These are phyloP conservation scores for Trifolium dubium DNA, from an alignment of 306 rosid genomes.

Conservation along the genomic window DNA sequence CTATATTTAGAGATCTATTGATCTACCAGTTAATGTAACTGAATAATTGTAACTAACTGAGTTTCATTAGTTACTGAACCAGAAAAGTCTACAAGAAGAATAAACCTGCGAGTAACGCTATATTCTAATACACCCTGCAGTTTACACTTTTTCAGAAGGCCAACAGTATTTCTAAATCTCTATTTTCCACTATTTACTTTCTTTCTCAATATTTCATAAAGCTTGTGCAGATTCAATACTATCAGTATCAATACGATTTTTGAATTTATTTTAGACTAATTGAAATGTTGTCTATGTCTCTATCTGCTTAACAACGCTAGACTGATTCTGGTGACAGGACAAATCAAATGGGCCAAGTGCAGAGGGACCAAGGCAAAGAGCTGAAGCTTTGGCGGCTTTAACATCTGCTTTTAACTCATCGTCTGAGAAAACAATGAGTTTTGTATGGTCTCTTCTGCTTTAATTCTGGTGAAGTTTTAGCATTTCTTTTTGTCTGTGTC, in stretches of 20 bases:
- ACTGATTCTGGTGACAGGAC: constrained; percentile 43
- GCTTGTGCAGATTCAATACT: constrained; percentile 21
- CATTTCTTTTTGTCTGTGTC: background rate
- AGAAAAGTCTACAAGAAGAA: background rate
- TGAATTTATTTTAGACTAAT: constrained; percentile 16
- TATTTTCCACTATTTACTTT: too few species aligned
- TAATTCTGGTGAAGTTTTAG: background rate
- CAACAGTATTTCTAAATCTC: too few species aligned
- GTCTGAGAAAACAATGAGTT: constrained; percentile 43
- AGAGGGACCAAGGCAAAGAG: constrained; percentile 60
- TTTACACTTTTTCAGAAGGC: too few species aligned
- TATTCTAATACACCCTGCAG: background rate
- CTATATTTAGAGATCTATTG: constrained; percentile 1
- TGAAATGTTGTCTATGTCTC: background rate
- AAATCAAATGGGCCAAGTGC: constrained; percentile 50
- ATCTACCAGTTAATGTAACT: background rate
- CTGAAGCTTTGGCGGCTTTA: constrained; percentile 61
- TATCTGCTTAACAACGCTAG: constrained; percentile 25
- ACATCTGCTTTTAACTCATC: constrained; percentile 75
- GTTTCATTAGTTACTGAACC: background rate
- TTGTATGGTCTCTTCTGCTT: constrained; percentile 42
- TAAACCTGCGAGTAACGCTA: background rate
- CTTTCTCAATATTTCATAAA: constrained; percentile 6
- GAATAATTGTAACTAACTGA: background rate
- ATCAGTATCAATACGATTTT: constrained; percentile 1